Percentiles rank a stretch among this genome's conserved stretches.
These are phyloP conservation scores for Cryptococcus sp. DNA, from an alignment of 1,284 basidiomycete species.

Conservation along the genomic window DNA sequence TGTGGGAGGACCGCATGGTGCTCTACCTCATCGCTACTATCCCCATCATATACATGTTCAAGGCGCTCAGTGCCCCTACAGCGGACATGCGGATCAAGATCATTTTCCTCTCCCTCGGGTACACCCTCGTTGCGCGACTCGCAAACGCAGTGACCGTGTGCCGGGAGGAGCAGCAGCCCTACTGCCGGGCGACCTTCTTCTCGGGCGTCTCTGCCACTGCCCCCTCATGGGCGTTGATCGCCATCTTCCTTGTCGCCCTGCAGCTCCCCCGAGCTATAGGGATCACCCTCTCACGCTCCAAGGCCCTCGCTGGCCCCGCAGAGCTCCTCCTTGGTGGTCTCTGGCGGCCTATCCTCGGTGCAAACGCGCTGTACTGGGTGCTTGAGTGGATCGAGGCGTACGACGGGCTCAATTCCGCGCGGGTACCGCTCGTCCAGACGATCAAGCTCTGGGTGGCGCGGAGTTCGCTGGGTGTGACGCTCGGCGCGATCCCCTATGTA, in stretches of 20 bases:
- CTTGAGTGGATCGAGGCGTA: slow-evolving; percentile 68
- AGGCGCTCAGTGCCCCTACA: slow-evolving; percentile 63
- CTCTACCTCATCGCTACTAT: slow-evolving; percentile 67
- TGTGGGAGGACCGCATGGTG: slow-evolving; percentile 89
- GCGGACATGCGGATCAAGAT: slow-evolving; percentile 69
- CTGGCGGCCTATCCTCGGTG: slow-evolving; percentile 59
- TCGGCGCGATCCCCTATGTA: slow-evolving; percentile 59
- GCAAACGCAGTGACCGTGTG: slow-evolving; percentile 78
- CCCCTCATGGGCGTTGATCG: slow-evolving; percentile 58
- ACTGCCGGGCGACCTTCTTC: slow-evolving; percentile 82
- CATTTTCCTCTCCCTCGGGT: slow-evolving; percentile 63
- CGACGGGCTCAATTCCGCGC: slow-evolving; percentile 37
- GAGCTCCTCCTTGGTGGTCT: slow-evolving; percentile 61
- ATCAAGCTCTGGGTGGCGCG: slow-evolving; percentile 64
- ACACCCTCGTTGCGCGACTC: slow-evolving; percentile 67
- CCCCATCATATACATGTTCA: slow-evolving; percentile 57
- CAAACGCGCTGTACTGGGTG: slow-evolving; percentile 67
- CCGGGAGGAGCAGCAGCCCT: slow-evolving; percentile 89
- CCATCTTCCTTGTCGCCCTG: slow-evolving; percentile 58
- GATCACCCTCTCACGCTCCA: slow-evolving; percentile 62
- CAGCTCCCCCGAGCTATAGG: slow-evolving; percentile 61
- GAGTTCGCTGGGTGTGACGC: slow-evolving; percentile 55
- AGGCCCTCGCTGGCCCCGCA: slow-evolving; percentile 70
- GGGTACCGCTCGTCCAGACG: slow-evolving; percentile 52
- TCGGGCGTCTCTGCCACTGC: slow-evolving; percentile 65